Evolutionary conservation across 208 protist species (phyloP).

Genomic region (Crithidia mellificae): DNA sequence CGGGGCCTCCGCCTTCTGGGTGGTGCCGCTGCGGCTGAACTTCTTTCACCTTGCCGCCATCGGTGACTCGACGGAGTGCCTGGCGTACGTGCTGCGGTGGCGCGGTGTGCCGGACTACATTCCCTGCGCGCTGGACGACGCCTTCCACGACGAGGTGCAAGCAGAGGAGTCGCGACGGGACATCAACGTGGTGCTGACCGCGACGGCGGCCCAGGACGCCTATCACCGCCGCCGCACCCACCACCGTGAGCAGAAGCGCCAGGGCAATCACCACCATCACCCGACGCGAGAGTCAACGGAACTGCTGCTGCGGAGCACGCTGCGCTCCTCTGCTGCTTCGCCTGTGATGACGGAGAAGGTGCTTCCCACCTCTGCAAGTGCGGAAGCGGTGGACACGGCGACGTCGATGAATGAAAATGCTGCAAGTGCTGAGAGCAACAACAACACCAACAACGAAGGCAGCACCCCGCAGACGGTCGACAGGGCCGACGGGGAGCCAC

Average conservation of each 20-base stretch:
- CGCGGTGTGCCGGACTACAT: slow-evolving; percentile 44
- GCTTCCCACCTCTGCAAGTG: not conserved
- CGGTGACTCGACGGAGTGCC: slow-evolving; percentile 47
- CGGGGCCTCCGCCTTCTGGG: slow-evolving; percentile 18
- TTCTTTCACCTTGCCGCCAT: slow-evolving; percentile 48
- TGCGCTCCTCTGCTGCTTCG: not conserved
- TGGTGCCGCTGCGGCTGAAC: slow-evolving; percentile 21
- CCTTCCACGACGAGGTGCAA: slow-evolving; percentile 7
- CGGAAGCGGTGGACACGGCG: not conserved
- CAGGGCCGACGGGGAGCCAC: not conserved
- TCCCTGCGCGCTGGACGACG: slow-evolving; percentile 23
- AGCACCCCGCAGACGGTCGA: not conserved
- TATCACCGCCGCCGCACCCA: slow-evolving; percentile 13
- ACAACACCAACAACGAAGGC: too few species aligned
- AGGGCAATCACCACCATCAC: slow-evolving; percentile 4
- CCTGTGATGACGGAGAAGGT: not conserved
- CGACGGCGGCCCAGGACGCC: slow-evolving; percentile 18
- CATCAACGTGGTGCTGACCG: slow-evolving; percentile 3
- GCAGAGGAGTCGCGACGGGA: slow-evolving; percentile 16
- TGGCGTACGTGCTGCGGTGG: slow-evolving; percentile 41
- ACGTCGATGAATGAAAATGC: not conserved
- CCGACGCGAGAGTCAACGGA: not conserved
- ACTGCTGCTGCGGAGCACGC: not conserved
- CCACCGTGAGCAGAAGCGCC: slow-evolving; percentile 10
- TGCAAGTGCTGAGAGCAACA: too few species aligned